phyloP scores from a whole-genome alignment of 176 grass and related monocot genomes.

The maize (Zea mays) region Zm-B73-REFERENCE-NAM-5.0 NC_050101.1:121271001-121271500 shows the following conservation, averaged over 20 bases:
- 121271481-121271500: conserved; percentile 65
- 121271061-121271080: neutral
- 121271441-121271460: conserved; percentile 38
- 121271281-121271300: neutral
- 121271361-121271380: no score
- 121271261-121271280: no score
- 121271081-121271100: no score
- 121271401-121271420: conserved; percentile 9
- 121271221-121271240: no score
- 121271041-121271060: neutral
- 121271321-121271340: neutral
- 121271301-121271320: neutral
- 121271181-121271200: no score
- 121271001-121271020: neutral
- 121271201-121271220: no score
- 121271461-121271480: neutral
- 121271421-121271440: conserved; percentile 43
- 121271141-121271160: no score
- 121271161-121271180: no score
- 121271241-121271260: neutral
- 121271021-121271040: neutral
- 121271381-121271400: neutral
- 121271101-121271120: no score
- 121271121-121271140: no score
- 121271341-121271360: neutral